These are phyloP conservation scores for Picochlorum sp. DNA, from an alignment of 139 green algal genomes.

Conservation along the genomic window DNA sequence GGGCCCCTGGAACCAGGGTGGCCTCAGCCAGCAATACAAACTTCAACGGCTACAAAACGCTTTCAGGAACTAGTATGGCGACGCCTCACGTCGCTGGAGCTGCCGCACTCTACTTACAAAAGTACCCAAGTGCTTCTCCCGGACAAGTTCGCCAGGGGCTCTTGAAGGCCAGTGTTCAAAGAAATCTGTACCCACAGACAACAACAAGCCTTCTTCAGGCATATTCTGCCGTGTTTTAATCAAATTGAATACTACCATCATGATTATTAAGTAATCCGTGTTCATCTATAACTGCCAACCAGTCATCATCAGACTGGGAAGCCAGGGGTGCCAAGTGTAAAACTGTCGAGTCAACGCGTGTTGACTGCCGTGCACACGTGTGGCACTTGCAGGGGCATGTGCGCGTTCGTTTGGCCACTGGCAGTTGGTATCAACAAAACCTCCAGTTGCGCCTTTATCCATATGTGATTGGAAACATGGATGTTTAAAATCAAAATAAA, in stretches of 20 bases:
- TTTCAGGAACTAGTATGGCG: conserved; percentile 43
- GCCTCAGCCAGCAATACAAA: background rate
- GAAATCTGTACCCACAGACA: background rate
- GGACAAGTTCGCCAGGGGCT: background rate
- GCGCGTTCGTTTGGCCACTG: too few species aligned
- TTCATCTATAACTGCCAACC: too few species aligned
- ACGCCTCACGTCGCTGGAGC: conserved; percentile 19
- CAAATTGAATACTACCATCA: background rate
- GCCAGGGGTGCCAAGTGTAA: too few species aligned
- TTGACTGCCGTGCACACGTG: too few species aligned
- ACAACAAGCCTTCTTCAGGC: background rate
- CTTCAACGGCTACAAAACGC: background rate
- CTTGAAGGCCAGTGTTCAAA: background rate
- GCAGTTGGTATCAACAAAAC: too few species aligned
- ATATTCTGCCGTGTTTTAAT: background rate
- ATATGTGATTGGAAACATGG: too few species aligned
- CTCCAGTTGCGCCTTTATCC: too few species aligned
- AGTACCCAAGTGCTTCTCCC: background rate
- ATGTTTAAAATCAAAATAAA: too few species aligned
- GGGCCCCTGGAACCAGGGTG: conserved; percentile 41
- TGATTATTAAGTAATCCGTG: too few species aligned
- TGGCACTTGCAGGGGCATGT: too few species aligned
- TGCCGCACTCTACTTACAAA: background rate
- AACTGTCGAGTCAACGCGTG: too few species aligned
- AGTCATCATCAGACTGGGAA: too few species aligned